Evolutionary conservation across 1,284 basidiomycete genomes (phyloP), one percentile per base, ranked within the genome.

Genomic region (Gastroboletus turbinatus): DNA sequence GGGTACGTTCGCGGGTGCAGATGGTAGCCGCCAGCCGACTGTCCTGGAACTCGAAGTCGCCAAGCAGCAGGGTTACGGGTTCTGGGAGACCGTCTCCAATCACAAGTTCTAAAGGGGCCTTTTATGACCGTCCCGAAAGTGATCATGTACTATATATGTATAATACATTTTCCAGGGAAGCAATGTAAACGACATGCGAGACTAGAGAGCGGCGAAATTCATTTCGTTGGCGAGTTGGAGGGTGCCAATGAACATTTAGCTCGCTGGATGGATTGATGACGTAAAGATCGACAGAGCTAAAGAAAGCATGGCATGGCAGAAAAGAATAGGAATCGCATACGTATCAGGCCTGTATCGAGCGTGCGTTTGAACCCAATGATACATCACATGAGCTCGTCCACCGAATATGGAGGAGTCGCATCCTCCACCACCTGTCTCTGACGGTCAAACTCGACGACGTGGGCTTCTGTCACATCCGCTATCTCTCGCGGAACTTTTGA

Each of bases 1-100:
- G 16, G 78, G 77, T 16, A 75, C 76, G 35, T 70, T 78, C 57
- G 78, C 81, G 8, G 73, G 65, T 53, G 63, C 67, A n/a, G 77
- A 82, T 62, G 82, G 83, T 21, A 74, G 71, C 40, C 75, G 78
- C 55, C 71, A 75, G 63, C 77, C 83, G 17, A 71, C 68, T 43
- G 67, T 63, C 19, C 73, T 76, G 56, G 83, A 85, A 62, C 70
- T 78, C 46, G 71, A 73, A 14, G 54, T 84, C 30, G 82, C 81
- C 48, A 59, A 63, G n/a, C 68, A 70, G 55, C 82, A 83, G 62
- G 83, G 76, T 16, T 60, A 64, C 50, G 52, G 42, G 11, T 76
- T 78, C 62, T 76, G 68, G 53, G 61, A 61, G 46, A 51, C 13
- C 3, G 51, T 62, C 10, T 19, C 48, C 32, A 64, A 56, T 40